phyloP scores from a whole-genome alignment of 1,284 basidiomycete species.

The Heterobasidion occidentale region DNA sequence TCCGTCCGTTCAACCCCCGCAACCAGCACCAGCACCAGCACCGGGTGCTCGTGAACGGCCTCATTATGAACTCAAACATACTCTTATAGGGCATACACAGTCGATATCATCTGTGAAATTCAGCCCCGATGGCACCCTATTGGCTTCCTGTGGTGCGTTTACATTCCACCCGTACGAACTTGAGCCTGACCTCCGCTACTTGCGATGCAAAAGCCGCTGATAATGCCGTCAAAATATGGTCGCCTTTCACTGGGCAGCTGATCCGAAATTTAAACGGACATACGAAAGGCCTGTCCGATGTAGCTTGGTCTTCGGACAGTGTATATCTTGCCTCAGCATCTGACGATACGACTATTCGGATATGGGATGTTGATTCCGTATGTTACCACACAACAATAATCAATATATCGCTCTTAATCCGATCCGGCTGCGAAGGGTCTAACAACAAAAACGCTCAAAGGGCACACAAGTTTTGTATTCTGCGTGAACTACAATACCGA shows the following conservation, averaged over 20 bases:
- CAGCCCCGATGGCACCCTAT: constrained; percentile 70
- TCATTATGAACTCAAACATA: constrained; percentile 62
- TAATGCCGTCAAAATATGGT: constrained; percentile 74
- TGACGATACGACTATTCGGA: constrained; percentile 80
- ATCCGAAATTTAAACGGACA: constrained; percentile 68
- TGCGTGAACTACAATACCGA: constrained; percentile 87
- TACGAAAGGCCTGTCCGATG: constrained; percentile 80
- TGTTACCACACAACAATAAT: constrained; percentile 19
- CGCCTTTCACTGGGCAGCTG: constrained; percentile 67
- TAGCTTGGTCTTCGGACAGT: constrained; percentile 82
- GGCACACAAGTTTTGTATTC: constrained; percentile 87
- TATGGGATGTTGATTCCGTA: constrained; percentile 81
- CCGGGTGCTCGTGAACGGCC: constrained; percentile 45
- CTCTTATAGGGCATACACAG: constrained; percentile 62
- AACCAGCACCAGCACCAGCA: constrained; percentile 22
- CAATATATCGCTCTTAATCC: background rate
- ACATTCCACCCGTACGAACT: background rate
- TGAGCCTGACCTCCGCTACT: background rate
- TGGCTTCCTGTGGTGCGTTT: constrained; percentile 71
- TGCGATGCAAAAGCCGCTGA: constrained; percentile 49
- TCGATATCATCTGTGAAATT: constrained; percentile 81
- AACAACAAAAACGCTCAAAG: constrained; percentile 59
- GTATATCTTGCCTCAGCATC: constrained; percentile 81
- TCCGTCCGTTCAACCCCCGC: constrained; percentile 20
- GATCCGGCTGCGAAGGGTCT: constrained; percentile 43